Evolutionary conservation across 1,139 yeast species (phyloP).

Genomic region (Sporopachydermia cereana): DNA sequence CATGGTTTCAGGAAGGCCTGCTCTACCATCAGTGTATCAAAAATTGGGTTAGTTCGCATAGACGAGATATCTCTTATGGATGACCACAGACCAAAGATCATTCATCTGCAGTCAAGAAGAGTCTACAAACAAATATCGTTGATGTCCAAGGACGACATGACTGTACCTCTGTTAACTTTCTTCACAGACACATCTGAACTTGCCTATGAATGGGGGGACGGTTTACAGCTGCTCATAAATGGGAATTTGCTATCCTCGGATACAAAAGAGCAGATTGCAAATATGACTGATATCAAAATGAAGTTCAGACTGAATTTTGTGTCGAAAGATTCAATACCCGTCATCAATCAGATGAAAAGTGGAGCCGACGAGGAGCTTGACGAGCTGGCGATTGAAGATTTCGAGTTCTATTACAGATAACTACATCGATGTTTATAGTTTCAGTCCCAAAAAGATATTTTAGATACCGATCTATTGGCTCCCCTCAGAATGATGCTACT

Average conservation of each 20-base stretch:
- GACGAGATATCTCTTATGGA: conserved; percentile 31
- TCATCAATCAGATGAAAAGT: conserved; percentile 11
- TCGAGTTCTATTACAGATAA: conserved; percentile 35
- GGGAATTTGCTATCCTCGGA: conserved; percentile 38
- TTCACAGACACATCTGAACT: conserved; percentile 64
- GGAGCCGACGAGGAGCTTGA: conserved; percentile 30
- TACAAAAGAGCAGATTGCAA: conserved; percentile 45
- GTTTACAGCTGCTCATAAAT: conserved; percentile 48
- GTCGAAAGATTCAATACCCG: conserved; percentile 25
- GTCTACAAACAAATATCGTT: conserved; percentile 45
- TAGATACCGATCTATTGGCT: too few relatives aligned
- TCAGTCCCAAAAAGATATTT: too few relatives aligned
- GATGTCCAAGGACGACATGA: conserved; percentile 30
- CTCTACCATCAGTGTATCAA: conserved; percentile 24
- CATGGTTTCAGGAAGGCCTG: conserved; percentile 46
- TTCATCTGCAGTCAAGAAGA: conserved; percentile 41
- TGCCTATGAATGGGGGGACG: conserved; percentile 72
- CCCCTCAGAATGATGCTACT: too few relatives aligned
- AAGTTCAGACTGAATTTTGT: conserved; percentile 55
- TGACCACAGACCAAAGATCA: conserved; percentile 26
- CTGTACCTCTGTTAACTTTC: conserved; percentile 34
- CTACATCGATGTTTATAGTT: too few relatives aligned
- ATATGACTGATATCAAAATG: conserved; percentile 47
- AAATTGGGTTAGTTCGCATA: conserved; percentile 32
- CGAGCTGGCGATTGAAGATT: conserved; percentile 27